A percentile compares a stretch with the other conserved stretches of the same genome.
phyloP scores from a whole-genome alignment of 129 eudicot genomes.

The Flaveria trinervia region DNA sequence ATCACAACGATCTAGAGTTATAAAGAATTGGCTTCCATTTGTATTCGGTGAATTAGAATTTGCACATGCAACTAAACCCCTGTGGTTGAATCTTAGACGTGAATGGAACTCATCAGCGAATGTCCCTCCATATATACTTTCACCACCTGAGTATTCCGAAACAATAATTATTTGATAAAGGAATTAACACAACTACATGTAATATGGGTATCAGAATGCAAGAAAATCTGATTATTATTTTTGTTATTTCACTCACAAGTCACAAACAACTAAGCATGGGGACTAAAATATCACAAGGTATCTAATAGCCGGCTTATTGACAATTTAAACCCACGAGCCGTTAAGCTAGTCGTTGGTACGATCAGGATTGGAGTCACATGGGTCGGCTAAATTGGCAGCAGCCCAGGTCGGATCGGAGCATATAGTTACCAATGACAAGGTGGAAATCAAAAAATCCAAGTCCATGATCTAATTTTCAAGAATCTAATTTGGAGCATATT shows the following conservation, averaged over 20 bases:
- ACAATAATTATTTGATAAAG: not conserved
- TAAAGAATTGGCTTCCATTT: conserved; percentile 94
- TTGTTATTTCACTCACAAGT: not conserved
- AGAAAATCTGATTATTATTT: not conserved
- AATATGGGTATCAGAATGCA: conserved; percentile 6
- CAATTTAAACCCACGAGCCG: no score
- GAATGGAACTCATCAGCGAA: conserved; percentile 89
- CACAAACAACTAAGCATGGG: not conserved
- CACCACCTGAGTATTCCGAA: conserved; percentile 66
- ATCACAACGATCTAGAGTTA: conserved; percentile 90
- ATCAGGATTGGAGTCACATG: no score
- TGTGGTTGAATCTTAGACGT: conserved; percentile 84
- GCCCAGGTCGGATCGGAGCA: no score
- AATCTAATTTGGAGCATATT: no score
- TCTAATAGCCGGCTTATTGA: no score
- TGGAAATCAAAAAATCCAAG: no score
- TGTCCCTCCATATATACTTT: conserved; percentile 84
- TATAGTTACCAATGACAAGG: no score
- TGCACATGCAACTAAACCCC: conserved; percentile 94
- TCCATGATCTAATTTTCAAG: no score
- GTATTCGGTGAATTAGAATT: conserved; percentile 73
- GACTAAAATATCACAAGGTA: not conserved
- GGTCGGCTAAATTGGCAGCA: no score
- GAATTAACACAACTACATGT: conserved; percentile 7
- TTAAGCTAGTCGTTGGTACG: no score